These are phyloP conservation scores for Schizochytrium sp. DNA, from an alignment of 108 stramenopile genomes.

Conservation along the genomic window DNA sequence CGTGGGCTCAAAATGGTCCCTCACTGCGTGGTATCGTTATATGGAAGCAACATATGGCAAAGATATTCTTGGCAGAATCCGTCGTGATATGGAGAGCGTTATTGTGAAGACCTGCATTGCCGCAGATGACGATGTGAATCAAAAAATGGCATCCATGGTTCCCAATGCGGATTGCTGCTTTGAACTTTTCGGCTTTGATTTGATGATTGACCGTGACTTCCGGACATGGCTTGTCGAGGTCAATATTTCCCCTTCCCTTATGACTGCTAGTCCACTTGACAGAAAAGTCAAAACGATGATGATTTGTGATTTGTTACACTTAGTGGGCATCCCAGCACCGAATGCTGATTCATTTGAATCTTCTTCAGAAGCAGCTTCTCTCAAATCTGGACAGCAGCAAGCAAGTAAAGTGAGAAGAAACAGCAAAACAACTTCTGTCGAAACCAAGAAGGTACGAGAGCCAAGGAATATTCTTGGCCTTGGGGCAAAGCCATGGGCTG, in stretches of 20 bases:
- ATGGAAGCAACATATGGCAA: conserved; percentile 71
- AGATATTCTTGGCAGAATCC: conserved; percentile 69
- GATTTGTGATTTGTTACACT: conserved; percentile 61
- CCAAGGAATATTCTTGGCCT: not conserved
- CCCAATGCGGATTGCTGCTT: conserved; percentile 25
- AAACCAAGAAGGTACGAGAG: not conserved
- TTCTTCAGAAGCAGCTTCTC: not conserved
- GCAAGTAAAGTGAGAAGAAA: not conserved
- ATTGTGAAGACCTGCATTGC: conserved; percentile 80
- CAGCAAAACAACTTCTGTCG: not conserved
- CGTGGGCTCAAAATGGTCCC: conserved; percentile 79
- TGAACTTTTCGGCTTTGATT: conserved; percentile 67
- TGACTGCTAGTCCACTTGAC: conserved; percentile 72
- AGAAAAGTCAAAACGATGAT: conserved; percentile 70
- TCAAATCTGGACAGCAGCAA: not conserved
- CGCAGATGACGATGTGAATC: conserved; percentile 75
- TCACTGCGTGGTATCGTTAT: conserved; percentile 71
- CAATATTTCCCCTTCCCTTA: conserved; percentile 84
- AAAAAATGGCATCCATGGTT: not conserved
- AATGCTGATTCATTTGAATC: too few species aligned
- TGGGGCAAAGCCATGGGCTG: not conserved
- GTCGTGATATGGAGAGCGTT: conserved; percentile 76
- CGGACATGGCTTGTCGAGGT: conserved; percentile 63
- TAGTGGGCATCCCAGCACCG: conserved; percentile 61
- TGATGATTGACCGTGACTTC: conserved; percentile 62